A percentile compares a stretch with the other conserved stretches of the same genome.
Evolutionary conservation across 306 rosid genomes (phyloP).

Genomic region (cucumber (Cucumis sativus)): Cucumber_9930_V3 NC_026661.2:16912501-16913000

Average conservation of each 20-base stretch:
- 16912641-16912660: conserved; percentile 46
- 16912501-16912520: conserved; percentile 65
- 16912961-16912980: conserved; percentile 42
- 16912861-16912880: conserved; percentile 59
- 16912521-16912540: conserved; percentile 54
- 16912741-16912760: conserved; percentile 45
- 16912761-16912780: conserved; percentile 63
- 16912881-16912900: conserved; percentile 84
- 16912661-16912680: conserved; percentile 47
- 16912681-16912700: conserved; percentile 70
- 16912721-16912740: conserved; percentile 38
- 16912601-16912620: conserved; percentile 58
- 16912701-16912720: conserved; percentile 50
- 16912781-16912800: conserved; percentile 61
- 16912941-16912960: conserved; percentile 50
- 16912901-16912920: conserved; percentile 31
- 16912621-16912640: conserved; percentile 56
- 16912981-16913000: conserved; percentile 41
- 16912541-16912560: conserved; percentile 22
- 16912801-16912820: conserved; percentile 49
- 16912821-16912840: conserved; percentile 64
- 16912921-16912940: conserved; percentile 67
- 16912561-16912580: conserved; percentile 43
- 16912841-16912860: conserved; percentile 55
- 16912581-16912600: conserved; percentile 69